Evolutionary conservation across 139 green algal genomes (phyloP), one percentile per base, ranked within the genome.

Genomic region (Raphidocelis subcapitata): DNA sequence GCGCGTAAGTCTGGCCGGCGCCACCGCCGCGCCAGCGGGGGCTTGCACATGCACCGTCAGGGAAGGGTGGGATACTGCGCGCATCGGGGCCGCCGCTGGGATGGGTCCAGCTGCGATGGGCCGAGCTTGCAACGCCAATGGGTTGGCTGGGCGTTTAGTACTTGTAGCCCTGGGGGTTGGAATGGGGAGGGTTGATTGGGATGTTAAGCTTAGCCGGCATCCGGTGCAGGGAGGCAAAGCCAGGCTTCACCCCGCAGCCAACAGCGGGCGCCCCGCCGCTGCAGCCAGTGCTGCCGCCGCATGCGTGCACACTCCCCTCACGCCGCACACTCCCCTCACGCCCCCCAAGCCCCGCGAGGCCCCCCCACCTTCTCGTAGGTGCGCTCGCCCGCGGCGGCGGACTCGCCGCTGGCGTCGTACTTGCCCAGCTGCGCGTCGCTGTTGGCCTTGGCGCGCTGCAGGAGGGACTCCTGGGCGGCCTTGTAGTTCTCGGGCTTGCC

Each of bases 361-460:
- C 54, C 28, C 54, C 54, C 15, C 21, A 86, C 92, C 91, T 97
- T 97, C 90, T 98, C 87, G 89, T 94, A 98, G 81, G 94, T 95
- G 88, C 90, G 81, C 85, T 96, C 57, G 73, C 73, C 88, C 54
- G 93, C 90, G 33, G 87, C 82, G 32, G 85, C 84, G 62, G 71
- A 81, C 83, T 97, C 92, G 46, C 52, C 67, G 47, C 75, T 62
- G 67, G 88, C 78, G 81, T 91, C 88, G 86, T 98, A 99, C 92
- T 98, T 93, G 84, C 96, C 96, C 37, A 94, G 82, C 91, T 99
- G 96, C 3, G 96, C 96, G 33, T 87, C 72, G 51, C 83, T 94
- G 95, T 99, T 99, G 83, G 94, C 94, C 79, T 91, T 88, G 66
- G 96, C 94, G 72, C 96, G 94, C 81, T 89, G 90, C 36, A 98